A percentile compares a stretch with the other conserved stretches of the same genome.
Conservation (phyloP, 2,329 filamentous ascomycete genomes). For the Aulographum hederae region DNA sequence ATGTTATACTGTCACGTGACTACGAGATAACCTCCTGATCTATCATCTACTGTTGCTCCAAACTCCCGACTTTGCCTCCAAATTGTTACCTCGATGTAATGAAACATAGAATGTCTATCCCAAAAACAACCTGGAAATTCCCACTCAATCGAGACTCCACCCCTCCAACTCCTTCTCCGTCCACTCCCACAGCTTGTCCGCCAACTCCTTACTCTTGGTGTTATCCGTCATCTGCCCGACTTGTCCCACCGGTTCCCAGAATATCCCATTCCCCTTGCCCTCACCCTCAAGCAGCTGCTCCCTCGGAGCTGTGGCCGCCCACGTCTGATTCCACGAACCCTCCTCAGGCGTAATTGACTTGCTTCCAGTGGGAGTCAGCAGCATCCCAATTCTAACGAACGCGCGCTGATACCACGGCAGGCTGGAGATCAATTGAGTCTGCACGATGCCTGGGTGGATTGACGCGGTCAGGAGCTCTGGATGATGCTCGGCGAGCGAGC, state of each 20-base stretch:
- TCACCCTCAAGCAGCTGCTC: constrained; percentile 1
- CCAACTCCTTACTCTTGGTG: constrained; percentile 1
- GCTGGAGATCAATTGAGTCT: constrained; percentile 19
- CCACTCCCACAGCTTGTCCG: constrained; percentile 5
- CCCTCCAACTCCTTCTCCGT: constrained; percentile 4
- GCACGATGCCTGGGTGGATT: constrained; percentile 30
- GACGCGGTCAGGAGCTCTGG: constrained; percentile 25
- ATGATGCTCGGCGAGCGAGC: constrained; percentile 23
- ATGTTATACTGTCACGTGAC: background rate
- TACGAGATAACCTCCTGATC: background rate
- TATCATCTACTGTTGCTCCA: background rate
- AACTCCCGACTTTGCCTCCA: background rate
- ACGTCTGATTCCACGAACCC: constrained; percentile 3
- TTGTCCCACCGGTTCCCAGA: constrained; percentile 3
- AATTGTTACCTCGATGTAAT: background rate
- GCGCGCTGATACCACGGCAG: background rate
- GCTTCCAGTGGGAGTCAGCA: background rate
- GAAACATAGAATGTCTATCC: background rate
- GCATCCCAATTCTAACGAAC: background rate
- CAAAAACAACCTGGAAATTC: background rate
- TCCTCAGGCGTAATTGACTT: background rate
- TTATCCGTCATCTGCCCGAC: background rate
- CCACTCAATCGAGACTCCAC: background rate
- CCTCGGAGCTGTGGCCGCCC: constrained; percentile 2
- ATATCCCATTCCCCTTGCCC: constrained; percentile 3